Conservation (phyloP, 23 red algal genomes). For the Gracilaria domingensis region DNA sequence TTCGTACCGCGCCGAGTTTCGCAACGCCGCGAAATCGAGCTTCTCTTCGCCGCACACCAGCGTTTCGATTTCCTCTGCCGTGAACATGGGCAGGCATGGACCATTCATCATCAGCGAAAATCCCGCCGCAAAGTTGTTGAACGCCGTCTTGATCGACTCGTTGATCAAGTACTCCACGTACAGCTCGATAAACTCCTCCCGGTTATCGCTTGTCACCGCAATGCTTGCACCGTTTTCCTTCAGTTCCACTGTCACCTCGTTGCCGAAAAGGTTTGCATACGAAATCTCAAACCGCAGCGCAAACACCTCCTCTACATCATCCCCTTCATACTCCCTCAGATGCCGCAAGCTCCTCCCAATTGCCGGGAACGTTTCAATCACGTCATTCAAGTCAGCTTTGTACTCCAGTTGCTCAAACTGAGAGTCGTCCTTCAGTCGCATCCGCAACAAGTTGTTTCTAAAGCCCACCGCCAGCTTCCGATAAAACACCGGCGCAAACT, state of each 20-base stretch:
- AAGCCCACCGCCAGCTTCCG: conserved; percentile 70
- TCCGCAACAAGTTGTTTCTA: conserved; percentile 48
- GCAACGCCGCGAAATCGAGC: conserved; percentile 88
- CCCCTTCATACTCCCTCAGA: conserved; percentile 79
- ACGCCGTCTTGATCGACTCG: conserved; percentile 75
- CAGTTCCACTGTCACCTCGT: conserved; percentile 73
- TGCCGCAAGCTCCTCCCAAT: conserved; percentile 73
- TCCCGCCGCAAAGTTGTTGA: conserved; percentile 86
- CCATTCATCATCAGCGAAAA: conserved; percentile 81
- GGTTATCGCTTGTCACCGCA: conserved; percentile 77
- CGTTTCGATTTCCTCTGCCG: conserved; percentile 88
- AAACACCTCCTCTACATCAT: conserved; percentile 89
- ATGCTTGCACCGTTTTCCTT: conserved; percentile 71
- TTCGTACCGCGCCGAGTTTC: conserved; percentile 80
- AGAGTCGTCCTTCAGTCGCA: conserved; percentile 37
- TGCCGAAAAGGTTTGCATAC: conserved; percentile 84
- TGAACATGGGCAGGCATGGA: conserved; percentile 62
- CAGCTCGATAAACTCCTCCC: conserved; percentile 73
- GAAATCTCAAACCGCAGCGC: conserved; percentile 73
- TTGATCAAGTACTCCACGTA: conserved; percentile 87
- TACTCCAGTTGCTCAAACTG: conserved; percentile 26
- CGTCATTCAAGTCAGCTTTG: conserved; percentile 75
- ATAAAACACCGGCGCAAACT: conserved; percentile 87
- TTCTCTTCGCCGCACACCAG: conserved; percentile 85
- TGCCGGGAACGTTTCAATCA: conserved; percentile 81